Evolutionary conservation across 2,329 filamentous ascomycete genomes (phyloP).

Genomic region (Penicillium sp.): DNA sequence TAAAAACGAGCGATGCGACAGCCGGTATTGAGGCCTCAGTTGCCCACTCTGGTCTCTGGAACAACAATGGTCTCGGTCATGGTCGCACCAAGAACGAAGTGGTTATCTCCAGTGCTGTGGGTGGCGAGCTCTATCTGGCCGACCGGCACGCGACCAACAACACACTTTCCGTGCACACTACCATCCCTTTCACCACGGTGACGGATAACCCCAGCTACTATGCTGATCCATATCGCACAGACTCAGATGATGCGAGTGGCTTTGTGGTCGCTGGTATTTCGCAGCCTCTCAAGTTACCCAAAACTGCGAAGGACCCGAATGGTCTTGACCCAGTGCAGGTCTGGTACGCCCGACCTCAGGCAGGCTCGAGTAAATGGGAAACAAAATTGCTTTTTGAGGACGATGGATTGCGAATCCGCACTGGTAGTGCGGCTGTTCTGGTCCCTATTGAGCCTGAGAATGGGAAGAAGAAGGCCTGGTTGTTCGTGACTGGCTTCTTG

Average conservation of each 20-base stretch:
- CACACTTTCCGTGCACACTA: constrained; percentile 45
- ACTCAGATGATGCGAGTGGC: constrained; percentile 52
- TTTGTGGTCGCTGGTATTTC: constrained; percentile 54
- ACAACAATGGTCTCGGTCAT: constrained; percentile 59
- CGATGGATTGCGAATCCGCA: constrained; percentile 54
- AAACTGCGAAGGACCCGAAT: constrained; percentile 31
- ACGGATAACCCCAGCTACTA: constrained; percentile 64
- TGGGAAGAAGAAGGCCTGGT: constrained; percentile 52
- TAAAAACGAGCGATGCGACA: constrained; percentile 25
- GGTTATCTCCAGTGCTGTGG: constrained; percentile 41
- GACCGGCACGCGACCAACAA: constrained; percentile 23
- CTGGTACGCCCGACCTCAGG: constrained; percentile 43
- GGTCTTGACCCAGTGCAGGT: constrained; percentile 50
- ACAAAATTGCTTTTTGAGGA: constrained; percentile 59
- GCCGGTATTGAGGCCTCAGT: constrained; percentile 46
- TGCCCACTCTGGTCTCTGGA: constrained; percentile 50
- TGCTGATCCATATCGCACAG: constrained; percentile 52
- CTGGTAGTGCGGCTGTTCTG: constrained; percentile 54
- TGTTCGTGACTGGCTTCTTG: constrained; percentile 60
- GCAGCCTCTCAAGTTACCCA: constrained; percentile 40
- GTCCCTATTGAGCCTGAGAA: constrained; percentile 54
- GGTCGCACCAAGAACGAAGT: constrained; percentile 41
- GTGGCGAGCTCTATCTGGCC: constrained; percentile 51
- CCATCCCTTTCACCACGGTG: constrained; percentile 46
- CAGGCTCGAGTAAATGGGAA: constrained; percentile 37